These are phyloP conservation scores for Candida dajiaensis DNA, from an alignment of 805 yeast species.

Conservation along the genomic window DNA sequence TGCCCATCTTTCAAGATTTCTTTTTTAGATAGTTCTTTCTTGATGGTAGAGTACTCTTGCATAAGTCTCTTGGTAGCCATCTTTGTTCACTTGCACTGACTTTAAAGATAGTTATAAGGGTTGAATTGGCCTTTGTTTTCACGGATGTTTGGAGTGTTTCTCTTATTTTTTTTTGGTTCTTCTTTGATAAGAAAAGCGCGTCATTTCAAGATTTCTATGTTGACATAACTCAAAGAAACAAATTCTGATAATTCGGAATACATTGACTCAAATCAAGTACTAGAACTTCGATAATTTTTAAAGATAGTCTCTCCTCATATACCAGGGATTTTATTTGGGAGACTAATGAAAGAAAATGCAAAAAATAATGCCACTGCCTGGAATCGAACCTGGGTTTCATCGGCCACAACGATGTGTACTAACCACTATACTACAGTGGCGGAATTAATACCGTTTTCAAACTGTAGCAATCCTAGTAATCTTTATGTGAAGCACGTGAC, in stretches of 20 bases:
- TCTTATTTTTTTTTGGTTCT: too few relatives aligned
- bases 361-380: conserved; percentile 54
- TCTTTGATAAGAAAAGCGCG: neutral
- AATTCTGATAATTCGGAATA: neutral
- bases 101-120: neutral
- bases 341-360: neutral
- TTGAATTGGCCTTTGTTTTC: neutral
- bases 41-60: conserved; percentile 29
- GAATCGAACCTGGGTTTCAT: conserved; percentile 71
- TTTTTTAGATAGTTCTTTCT: conserved; percentile 22
- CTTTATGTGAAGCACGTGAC: too few relatives aligned
- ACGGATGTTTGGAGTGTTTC: neutral
- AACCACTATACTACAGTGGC: conserved; percentile 56
- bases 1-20: conserved; percentile 3
- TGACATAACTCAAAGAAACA: neutral
- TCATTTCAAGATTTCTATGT: too few relatives aligned
- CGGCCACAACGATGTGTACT: conserved; percentile 73
- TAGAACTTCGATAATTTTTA: too few relatives aligned
- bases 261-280: too few relatives aligned
- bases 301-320: too few relatives aligned
- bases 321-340: too few relatives aligned
- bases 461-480: too few relatives aligned
- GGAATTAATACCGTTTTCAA: too few relatives aligned
- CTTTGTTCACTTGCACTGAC: neutral
- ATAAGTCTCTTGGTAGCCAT: conserved; percentile 30